Base-by-base conservation (phyloP, 2,329 filamentous ascomycete species). In the Diaporthe citri region DNA sequence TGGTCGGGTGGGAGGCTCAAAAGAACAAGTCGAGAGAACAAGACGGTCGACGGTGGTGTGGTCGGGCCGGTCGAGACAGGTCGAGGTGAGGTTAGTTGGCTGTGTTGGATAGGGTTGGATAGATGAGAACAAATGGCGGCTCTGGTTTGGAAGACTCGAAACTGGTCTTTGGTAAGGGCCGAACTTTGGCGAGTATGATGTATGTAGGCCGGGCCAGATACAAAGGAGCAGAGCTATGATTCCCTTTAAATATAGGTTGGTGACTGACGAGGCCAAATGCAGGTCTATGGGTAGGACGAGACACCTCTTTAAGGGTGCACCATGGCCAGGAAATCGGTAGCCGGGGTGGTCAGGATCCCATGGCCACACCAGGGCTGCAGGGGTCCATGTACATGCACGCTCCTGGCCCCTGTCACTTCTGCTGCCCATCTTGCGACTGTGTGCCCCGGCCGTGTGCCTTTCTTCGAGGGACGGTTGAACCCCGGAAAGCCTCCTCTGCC, bases 161-260 rank as follows among this genome's bases (percentile, higher is more conserved):
- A 76, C 75, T 55, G 73, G 75, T 75, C 75, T 46, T 39, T 59
- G 36, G 73, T 64, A 55, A 75, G 55, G 75, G 75, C 73, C 72
- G 34, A 48, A 34, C 17, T 69, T 56, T 72, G 69, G 39, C 64
- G 71, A 34, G 69, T 51, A 62, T 70, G 62, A 36, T 43, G 34
- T 48, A 43, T 34, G 64, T 43, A 39, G 57, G 59, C 41, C 46
- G 36, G 67, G 48, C 48, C 67, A 25, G 34, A 52, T 28, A 64
- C 41, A 67, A 64, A 67, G 64, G 67, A 72, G 56, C 73, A 73
- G 69, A 71, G 51, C 31, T 56, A 25, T 28, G 48, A 31, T 56
- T 51, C 51, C 59, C 60, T 59, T 73, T 66, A 75, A 73, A 72
- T 75, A 76, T 76, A 75, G 75, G 75, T 69, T 59, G 75, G 70